Percentiles rank a stretch among this genome's conserved stretches.
phyloP scores from a whole-genome alignment of 2,329 filamentous ascomycete genomes.

The Aurifilum marmelostoma region DNA sequence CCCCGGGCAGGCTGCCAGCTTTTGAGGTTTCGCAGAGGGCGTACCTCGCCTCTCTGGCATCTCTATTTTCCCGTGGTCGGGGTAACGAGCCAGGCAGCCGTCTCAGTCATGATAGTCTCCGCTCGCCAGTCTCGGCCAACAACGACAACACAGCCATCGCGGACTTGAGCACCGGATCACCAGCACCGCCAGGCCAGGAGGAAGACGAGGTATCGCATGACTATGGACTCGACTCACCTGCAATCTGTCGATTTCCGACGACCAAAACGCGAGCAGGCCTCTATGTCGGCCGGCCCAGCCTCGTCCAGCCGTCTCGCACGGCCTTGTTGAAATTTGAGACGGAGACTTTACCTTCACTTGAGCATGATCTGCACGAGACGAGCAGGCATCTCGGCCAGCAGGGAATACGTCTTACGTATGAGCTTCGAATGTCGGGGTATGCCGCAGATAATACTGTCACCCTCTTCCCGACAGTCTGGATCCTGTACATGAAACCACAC shows the following conservation, averaged over 20 bases:
- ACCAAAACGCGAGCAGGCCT: neutral
- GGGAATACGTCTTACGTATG: slow-evolving; percentile 20
- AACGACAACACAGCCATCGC: slow-evolving; percentile 3
- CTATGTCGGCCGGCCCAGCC: slow-evolving; percentile 20
- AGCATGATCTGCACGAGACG: slow-evolving; percentile 19
- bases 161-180: slow-evolving; percentile 1
- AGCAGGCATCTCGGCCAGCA: slow-evolving; percentile 23
- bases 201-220: slow-evolving; percentile 1
- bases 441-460: slow-evolving; percentile 2
- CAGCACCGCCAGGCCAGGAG: neutral
- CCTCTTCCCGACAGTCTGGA: slow-evolving; percentile 23
- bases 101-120: neutral
- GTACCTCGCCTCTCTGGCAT: slow-evolving; percentile 21
- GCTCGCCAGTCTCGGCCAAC: slow-evolving; percentile 4
- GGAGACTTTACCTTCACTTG: slow-evolving; percentile 21
- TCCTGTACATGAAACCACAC: slow-evolving; percentile 10
- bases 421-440: slow-evolving; percentile 25
- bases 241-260: slow-evolving; percentile 16
- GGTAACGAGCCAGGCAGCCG: neutral
- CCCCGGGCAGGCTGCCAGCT: neutral
- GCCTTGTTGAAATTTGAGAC: slow-evolving; percentile 25
- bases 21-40: slow-evolving; percentile 18
- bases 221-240: slow-evolving; percentile 7
- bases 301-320: slow-evolving; percentile 13
- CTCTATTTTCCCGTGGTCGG: slow-evolving; percentile 9